These are phyloP conservation scores for Pichia pseudocactophila DNA, from an alignment of 805 yeast genomes.

Conservation along the genomic window DNA sequence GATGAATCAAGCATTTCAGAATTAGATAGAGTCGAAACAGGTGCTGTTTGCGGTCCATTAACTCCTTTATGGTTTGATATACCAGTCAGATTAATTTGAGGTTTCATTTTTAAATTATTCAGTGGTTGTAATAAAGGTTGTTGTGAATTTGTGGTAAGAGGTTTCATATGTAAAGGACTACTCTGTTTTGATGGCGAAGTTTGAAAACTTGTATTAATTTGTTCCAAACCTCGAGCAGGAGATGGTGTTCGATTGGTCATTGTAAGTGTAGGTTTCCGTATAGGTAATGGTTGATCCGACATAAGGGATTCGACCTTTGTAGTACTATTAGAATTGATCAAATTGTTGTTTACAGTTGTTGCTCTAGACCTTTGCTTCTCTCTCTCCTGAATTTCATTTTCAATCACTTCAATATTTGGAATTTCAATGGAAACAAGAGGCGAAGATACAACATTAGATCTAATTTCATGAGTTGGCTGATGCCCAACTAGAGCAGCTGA, in stretches of 20 bases:
- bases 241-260: slow-evolving; percentile 37
- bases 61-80: slow-evolving; percentile 4
- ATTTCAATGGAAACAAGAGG: slow-evolving; percentile 60
- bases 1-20: slow-evolving; percentile 20
- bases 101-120: slow-evolving; percentile 22
- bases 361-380: slow-evolving; percentile 23
- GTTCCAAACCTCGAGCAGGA: slow-evolving; percentile 31
- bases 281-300: slow-evolving; percentile 15
- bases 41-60: slow-evolving; percentile 26
- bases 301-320: slow-evolving; percentile 4
- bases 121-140: slow-evolving; percentile 48
- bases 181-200: slow-evolving; percentile 26
- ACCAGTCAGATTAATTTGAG: background rate
- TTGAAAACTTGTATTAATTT: slow-evolving; percentile 10
- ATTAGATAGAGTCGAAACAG: slow-evolving; percentile 13
- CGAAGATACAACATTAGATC: slow-evolving; percentile 21
- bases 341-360: slow-evolving; percentile 17
- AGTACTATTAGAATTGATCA: background rate
- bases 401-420: slow-evolving; percentile 46
- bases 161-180: slow-evolving; percentile 39
- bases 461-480: background rate
- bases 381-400: slow-evolving; percentile 10
- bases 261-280: slow-evolving; percentile 29
- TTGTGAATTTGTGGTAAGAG: slow-evolving; percentile 32
- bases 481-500: slow-evolving; percentile 1